A percentile compares a stretch with the other conserved stretches of the same genome.
These are phyloP conservation scores for Grammothele lineata DNA, from an alignment of 768 basidiomycete species.

Conservation along the genomic window DNA sequence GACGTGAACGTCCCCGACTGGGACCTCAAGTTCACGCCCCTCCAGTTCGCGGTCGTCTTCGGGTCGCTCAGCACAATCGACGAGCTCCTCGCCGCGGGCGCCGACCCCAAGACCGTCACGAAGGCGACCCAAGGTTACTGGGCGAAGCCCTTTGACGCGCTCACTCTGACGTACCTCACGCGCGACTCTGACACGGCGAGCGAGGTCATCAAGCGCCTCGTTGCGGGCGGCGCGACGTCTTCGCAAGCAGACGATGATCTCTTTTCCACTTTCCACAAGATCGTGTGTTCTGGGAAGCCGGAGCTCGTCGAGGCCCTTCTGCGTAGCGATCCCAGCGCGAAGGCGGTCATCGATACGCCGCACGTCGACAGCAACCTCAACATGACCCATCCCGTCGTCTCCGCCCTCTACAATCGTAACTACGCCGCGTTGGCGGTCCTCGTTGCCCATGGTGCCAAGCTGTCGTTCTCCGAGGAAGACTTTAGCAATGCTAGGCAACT, in stretches of 20 bases:
- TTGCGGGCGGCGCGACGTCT: conserved; percentile 26
- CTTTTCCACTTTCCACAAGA: conserved; percentile 28
- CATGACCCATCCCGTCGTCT: conserved; percentile 24
- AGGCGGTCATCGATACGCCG: conserved; percentile 26
- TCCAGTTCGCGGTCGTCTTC: conserved; percentile 47
- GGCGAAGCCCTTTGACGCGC: conserved; percentile 19
- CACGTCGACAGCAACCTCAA: conserved; percentile 1
- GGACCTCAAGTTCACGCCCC: conserved; percentile 52
- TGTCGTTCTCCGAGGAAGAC: conserved; percentile 22
- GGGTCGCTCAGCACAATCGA: conserved; percentile 43
- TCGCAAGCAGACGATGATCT: conserved; percentile 26
- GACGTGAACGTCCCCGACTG: conserved; percentile 52
- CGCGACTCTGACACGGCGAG: conserved; percentile 19
- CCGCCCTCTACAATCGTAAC: conserved; percentile 21
- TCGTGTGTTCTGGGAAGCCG: conserved; percentile 21
- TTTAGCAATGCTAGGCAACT: conserved; percentile 19
- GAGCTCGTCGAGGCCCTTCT: conserved; percentile 25
- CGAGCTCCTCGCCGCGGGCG: conserved; percentile 42
- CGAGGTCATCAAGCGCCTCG: conserved; percentile 25
- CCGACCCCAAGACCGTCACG: conserved; percentile 29
- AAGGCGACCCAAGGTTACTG: not conserved
- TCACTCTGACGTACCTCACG: conserved; percentile 24
- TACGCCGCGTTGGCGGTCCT: conserved; percentile 26
- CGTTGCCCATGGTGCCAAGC: conserved; percentile 27
- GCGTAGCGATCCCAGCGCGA: conserved; percentile 26